Base-by-base conservation (phyloP, 2,329 filamentous ascomycete genomes). In the Botrytis porri region DNA sequence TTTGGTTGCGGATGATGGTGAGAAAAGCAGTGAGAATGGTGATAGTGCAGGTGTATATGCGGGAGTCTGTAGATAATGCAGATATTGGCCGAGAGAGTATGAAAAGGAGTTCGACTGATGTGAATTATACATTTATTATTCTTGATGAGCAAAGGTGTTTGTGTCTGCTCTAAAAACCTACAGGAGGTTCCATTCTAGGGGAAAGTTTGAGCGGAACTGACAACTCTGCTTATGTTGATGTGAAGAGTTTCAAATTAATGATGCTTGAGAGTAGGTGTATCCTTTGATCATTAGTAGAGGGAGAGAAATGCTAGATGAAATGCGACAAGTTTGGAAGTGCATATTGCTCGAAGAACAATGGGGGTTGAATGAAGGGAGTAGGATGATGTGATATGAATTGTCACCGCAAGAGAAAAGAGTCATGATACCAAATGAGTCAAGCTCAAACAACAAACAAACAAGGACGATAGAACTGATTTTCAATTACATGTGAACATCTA, bases 261-360 rank as follows among this genome's bases (percentile, higher is more conserved):
- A n/a, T 16, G 2, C n/a, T n/a, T 51, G 25, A 5, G 25, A 51
- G 48, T 6, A 51, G 12, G 5, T 51, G 4, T 16, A 51, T 51
- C 20, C 25, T 51, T 14, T 4, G 51, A 16, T 29, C 18, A 4
- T 18, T 29, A n/a, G 51, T 54, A 54, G 14, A 29, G n/a, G n/a
- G n/a, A 0, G 4, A n/a, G 14, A 2, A 29, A 14, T 29, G 14
- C 29, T n/a, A 2, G 0, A 18, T 1, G 18, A 16, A 54, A 54
- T 29, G n/a, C n/a, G 6, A 9, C 1, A 54, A 3, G 3, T 29
- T 9, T 1, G n/a, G 18, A n/a, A n/a, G n/a, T n/a, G n/a, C n/a
- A n/a, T 16, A n/a, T 54, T 54, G 5, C 48, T 16, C n/a, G 25
- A 54, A 54, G 25, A 12, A n/a, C 0, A 51, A 51, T 51, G 48